phyloP scores from a whole-genome alignment of 1,284 basidiomycete species.

The Ceratobasidium sp. region DNA sequence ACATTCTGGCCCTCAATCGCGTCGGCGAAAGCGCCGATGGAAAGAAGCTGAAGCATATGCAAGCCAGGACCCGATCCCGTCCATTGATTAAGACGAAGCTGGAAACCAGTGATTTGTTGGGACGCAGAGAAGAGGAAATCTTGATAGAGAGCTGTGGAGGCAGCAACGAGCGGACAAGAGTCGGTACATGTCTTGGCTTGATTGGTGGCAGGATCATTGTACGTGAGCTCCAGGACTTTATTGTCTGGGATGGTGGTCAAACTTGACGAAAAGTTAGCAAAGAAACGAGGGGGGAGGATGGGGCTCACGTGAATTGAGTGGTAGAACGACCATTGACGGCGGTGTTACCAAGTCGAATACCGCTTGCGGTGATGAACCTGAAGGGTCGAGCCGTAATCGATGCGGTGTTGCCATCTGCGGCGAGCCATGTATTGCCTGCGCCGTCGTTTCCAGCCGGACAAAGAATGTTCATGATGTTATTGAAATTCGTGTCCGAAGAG shows the following conservation, averaged over 20 bases:
- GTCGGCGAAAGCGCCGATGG: slow-evolving; percentile 86
- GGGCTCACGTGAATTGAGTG: slow-evolving; percentile 77
- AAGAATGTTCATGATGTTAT: slow-evolving; percentile 74
- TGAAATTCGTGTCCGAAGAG: slow-evolving; percentile 67
- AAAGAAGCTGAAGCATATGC: slow-evolving; percentile 88
- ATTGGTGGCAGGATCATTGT: slow-evolving; percentile 76
- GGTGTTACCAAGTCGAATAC: slow-evolving; percentile 90
- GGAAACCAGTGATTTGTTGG: slow-evolving; percentile 78
- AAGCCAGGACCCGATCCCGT: slow-evolving; percentile 81
- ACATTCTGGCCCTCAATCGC: slow-evolving; percentile 66
- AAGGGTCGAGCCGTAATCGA: slow-evolving; percentile 80
- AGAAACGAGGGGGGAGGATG: slow-evolving; percentile 16
- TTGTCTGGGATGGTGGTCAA: slow-evolving; percentile 90
- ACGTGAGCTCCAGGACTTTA: slow-evolving; percentile 74
- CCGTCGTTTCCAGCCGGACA: slow-evolving; percentile 86
- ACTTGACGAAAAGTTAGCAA: slow-evolving; percentile 52
- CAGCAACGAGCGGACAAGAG: slow-evolving; percentile 75
- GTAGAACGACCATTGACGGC: slow-evolving; percentile 82
- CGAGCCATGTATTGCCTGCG: slow-evolving; percentile 83
- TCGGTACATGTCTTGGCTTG: slow-evolving; percentile 74
- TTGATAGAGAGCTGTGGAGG: slow-evolving; percentile 79
- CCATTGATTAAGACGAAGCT: slow-evolving; percentile 80
- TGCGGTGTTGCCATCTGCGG: slow-evolving; percentile 69
- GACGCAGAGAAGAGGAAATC: slow-evolving; percentile 79
- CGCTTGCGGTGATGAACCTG: slow-evolving; percentile 72